Conservation (phyloP, 2,329 filamentous ascomycete species). For the Davidsoniella australis region DNA sequence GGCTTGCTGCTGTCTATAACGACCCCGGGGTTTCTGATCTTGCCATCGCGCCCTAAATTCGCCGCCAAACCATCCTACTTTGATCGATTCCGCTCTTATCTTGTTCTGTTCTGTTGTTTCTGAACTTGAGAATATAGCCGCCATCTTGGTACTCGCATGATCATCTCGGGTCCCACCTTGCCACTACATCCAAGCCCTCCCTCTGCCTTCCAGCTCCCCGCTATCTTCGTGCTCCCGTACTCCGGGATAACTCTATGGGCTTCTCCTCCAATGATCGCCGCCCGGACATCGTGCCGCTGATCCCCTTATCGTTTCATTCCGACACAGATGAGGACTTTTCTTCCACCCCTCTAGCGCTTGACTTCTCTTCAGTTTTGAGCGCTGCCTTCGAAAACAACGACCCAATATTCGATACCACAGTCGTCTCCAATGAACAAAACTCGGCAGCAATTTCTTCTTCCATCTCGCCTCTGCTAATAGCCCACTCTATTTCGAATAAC, state of each 20-base stretch:
- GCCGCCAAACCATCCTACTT: background rate
- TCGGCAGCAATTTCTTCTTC: too few relatives aligned
- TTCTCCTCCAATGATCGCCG: constrained; percentile 9
- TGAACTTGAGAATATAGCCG: too few relatives aligned
- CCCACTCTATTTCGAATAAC: too few relatives aligned
- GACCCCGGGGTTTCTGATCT: too few relatives aligned
- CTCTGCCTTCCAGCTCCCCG: background rate
- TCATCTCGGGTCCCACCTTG: too few relatives aligned
- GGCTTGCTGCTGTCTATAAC: too few relatives aligned
- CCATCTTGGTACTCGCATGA: too few relatives aligned
- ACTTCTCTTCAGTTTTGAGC: constrained; percentile 3
- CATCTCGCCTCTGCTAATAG: too few relatives aligned
- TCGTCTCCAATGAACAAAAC: too few relatives aligned
- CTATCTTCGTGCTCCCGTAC: constrained; percentile 1
- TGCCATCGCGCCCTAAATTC: too few relatives aligned
- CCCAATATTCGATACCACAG: background rate
- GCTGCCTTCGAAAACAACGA: constrained; percentile 1
- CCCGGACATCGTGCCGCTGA: constrained; percentile 7
- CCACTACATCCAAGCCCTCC: too few relatives aligned
- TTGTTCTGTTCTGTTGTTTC: too few relatives aligned
- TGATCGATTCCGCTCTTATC: background rate
- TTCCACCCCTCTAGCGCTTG: constrained; percentile 7
- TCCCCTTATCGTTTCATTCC: constrained; percentile 1
- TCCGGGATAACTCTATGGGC: constrained; percentile 7
- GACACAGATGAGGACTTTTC: constrained; percentile 6